A percentile compares a stretch with the other conserved stretches of the same genome.
Conservation (phyloP, 2,329 filamentous ascomycete species). For the Aspergillus piperis region DNA sequence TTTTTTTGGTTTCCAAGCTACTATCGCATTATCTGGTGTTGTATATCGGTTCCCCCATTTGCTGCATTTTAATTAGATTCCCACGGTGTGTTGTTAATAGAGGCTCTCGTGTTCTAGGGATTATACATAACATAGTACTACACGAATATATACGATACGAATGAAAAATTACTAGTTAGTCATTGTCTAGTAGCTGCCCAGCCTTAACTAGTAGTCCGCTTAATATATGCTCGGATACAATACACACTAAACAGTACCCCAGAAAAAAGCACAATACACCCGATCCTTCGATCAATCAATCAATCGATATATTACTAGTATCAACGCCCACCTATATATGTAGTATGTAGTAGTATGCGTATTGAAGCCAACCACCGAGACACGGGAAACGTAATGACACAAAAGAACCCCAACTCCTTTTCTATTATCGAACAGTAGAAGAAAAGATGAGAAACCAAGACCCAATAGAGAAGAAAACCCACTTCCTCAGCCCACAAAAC, state of each 20-base stretch:
- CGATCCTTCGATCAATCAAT: no score
- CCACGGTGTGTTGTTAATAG: conserved; percentile 11
- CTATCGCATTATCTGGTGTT: conserved; percentile 18
- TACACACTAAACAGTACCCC: no score
- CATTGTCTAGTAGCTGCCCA: no score
- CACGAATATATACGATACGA: no score
- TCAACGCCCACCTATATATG: no score
- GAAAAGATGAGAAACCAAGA: neutral
- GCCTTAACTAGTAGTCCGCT: no score
- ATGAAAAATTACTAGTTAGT: no score
- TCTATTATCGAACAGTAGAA: neutral
- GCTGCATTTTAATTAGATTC: conserved; percentile 15
- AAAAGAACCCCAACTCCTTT: neutral
- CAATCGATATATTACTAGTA: no score
- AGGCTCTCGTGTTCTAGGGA: neutral
- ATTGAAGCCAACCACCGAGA: neutral
- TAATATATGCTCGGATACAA: no score
- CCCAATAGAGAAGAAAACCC: neutral
- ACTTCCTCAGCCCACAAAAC: neutral
- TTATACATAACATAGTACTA: neutral
- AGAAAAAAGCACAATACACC: no score
- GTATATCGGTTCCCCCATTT: neutral
- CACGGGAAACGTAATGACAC: neutral
- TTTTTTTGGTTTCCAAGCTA: neutral
- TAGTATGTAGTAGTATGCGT: neutral